phyloP scores from a whole-genome alignment of 2,329 filamentous ascomycete genomes.

The Cephalotrichum gorgonifer region DNA sequence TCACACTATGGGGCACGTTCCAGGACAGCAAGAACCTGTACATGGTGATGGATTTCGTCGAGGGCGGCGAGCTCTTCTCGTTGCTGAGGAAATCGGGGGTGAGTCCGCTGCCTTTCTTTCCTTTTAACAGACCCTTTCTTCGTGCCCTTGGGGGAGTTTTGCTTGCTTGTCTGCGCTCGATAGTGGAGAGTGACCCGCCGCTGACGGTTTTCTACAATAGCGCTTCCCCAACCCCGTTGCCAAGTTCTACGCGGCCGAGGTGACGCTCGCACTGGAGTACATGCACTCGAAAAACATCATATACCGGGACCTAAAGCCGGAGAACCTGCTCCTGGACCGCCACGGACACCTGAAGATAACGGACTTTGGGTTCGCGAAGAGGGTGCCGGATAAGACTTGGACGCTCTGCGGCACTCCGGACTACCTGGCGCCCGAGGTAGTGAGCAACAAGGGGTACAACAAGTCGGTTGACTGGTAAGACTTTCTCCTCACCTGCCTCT shows the following conservation, averaged over 20 bases:
- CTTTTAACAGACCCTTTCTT: neutral
- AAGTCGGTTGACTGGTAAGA: conserved; percentile 97
- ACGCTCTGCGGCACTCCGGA: conserved; percentile 95
- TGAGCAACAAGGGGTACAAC: conserved; percentile 99
- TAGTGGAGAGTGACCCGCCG: neutral
- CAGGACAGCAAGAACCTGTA: conserved; percentile 92
- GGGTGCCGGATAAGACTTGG: conserved; percentile 98
- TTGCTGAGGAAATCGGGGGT: conserved; percentile 86
- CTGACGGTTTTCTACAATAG: conserved; percentile 31
- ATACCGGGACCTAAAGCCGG: conserved; percentile 93
- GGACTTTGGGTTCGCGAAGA: conserved; percentile 97
- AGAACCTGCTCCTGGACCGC: conserved; percentile 83
- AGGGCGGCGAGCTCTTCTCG: conserved; percentile 95
- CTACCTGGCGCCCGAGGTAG: conserved; percentile 93
- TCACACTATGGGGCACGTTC: conserved; percentile 97
- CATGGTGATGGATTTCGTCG: conserved; percentile 99
- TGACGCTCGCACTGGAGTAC: conserved; percentile 91
- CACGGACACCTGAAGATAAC: conserved; percentile 96
- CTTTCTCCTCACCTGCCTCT: neutral
- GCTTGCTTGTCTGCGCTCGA: neutral
- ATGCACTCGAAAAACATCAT: conserved; percentile 93
- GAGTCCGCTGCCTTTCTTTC: conserved; percentile 21
- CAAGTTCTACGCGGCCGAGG: conserved; percentile 98
- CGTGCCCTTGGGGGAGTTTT: conserved; percentile 55
- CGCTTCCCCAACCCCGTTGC: conserved; percentile 97